phyloP scores from a whole-genome alignment of 306 rosid species.

The Cicer pinnatifidum region DNA sequence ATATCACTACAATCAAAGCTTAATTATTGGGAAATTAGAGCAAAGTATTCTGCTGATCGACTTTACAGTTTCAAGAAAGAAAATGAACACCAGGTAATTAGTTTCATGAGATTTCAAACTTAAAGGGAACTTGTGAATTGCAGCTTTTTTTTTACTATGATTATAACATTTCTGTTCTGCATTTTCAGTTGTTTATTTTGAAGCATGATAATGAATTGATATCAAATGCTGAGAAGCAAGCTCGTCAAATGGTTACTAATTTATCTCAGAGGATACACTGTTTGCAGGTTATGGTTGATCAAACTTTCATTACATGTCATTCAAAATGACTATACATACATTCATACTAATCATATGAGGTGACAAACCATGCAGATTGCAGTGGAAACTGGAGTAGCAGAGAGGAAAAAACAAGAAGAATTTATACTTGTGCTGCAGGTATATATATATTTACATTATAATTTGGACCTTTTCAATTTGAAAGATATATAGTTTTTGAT shows the following conservation, averaged over 20 bases:
- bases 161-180: neutral
- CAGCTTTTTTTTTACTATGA: neutral
- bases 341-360: neutral
- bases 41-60: conserved; percentile 37
- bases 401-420: conserved; percentile 45
- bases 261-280: conserved; percentile 43
- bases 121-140: conserved; percentile 19
- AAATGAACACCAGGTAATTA: conserved; percentile 47
- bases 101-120: neutral
- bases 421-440: conserved; percentile 41
- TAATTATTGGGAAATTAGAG: conserved; percentile 37
- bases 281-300: conserved; percentile 27
- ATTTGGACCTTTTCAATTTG: neutral
- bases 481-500: neutral
- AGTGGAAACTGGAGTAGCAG: conserved; percentile 36
- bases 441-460: neutral
- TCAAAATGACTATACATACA: conserved; percentile 9
- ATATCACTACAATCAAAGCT: conserved; percentile 36
- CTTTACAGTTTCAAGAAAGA: conserved; percentile 43
- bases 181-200: conserved; percentile 44
- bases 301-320: neutral
- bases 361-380: conserved; percentile 36
- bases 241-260: conserved; percentile 48
- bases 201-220: conserved; percentile 46
- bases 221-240: conserved; percentile 48